Base-by-base conservation (phyloP, 1,284 basidiomycete species). In the Exsudoporus floridanus region DNA sequence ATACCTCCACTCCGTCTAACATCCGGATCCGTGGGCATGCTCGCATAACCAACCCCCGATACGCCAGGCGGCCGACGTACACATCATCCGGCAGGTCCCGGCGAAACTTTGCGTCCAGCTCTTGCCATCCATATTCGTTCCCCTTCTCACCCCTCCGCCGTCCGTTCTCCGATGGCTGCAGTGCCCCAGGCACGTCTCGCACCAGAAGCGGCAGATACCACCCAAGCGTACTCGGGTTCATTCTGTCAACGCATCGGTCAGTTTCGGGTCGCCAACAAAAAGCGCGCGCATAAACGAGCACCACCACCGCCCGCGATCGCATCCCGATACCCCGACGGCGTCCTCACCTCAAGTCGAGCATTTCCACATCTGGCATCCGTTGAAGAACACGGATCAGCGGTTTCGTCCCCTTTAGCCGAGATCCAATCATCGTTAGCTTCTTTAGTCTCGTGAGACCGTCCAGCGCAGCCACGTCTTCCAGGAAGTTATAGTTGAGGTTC, bases 401-500 rank as follows among this genome's bases (percentile, higher is more conserved):
- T 68, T 84, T 86, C 35, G 84, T 84, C 35, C 77, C 76, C 69
- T 83, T 83, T 63, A 97, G 70, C 59, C 94, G 80, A 60, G 87
- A 89, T 47, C 93, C 94, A 62, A 97, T 89, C 52, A 92, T 80
- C 46, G 84, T 92, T 61, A 97, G 72, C 76, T 92, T 94, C 61
- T 83, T 81, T 69, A 97, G 72, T 62, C 90, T 76, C 52, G 72
- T 77, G 55, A 97, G 77, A n/a, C 90, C 91, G 41, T 79, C 79
- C 53, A 98, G 73, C 38, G 76, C 73, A 52, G 81, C 75, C 52
- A 81, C 79, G 58, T 94, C 84, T 73, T 81, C 83, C 62, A 97
- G 67, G 73, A 94, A 96, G 71, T 97, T 97, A 77, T 95, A 95
- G 77, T 97, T 96, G 59, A 96, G 80, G 75, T 98, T 98, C 67